Evolutionary conservation across 805 yeast species (phyloP).

Genomic region (Candida berthetii): DNA sequence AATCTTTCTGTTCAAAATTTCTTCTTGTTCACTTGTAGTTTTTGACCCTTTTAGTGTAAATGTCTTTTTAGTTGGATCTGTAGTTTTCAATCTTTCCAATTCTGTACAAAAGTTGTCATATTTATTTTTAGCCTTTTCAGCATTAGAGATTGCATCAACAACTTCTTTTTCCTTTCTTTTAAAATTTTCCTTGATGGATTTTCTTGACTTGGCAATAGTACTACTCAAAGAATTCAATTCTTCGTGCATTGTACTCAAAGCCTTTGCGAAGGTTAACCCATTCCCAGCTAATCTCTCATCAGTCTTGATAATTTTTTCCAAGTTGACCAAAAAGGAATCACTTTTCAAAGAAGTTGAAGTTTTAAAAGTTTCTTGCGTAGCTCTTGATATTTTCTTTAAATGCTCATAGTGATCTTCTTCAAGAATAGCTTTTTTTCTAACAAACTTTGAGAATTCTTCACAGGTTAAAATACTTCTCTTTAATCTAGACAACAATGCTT

Average conservation of each 20-base stretch:
- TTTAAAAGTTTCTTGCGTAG: constrained; percentile 44
- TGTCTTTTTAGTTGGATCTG: constrained; percentile 82
- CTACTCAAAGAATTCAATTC: constrained; percentile 69
- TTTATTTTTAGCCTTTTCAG: constrained; percentile 80
- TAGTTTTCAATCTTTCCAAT: constrained; percentile 69
- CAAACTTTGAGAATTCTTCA: constrained; percentile 76
- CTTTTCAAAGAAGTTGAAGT: constrained; percentile 38
- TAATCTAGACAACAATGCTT: constrained; percentile 60
- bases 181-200: constrained; percentile 75
- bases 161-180: constrained; percentile 80
- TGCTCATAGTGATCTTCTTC: constrained; percentile 79
- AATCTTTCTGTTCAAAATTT: constrained; percentile 75
- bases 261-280: constrained; percentile 69
- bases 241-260: constrained; percentile 79
- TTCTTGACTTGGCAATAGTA: constrained; percentile 68
- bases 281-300: constrained; percentile 75
- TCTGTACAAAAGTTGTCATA: constrained; percentile 82
- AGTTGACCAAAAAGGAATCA: constrained; percentile 60
- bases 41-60: constrained; percentile 76
- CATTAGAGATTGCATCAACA: constrained; percentile 70
- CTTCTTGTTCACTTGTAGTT: constrained; percentile 81
- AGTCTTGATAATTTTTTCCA: constrained; percentile 64
- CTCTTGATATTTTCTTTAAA: constrained; percentile 60
- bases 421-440: constrained; percentile 69
- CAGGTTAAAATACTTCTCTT: constrained; percentile 78